These are phyloP conservation scores for Aspergillus japonicus DNA, from an alignment of 2,329 filamentous ascomycete genomes.

Conservation along the genomic window DNA sequence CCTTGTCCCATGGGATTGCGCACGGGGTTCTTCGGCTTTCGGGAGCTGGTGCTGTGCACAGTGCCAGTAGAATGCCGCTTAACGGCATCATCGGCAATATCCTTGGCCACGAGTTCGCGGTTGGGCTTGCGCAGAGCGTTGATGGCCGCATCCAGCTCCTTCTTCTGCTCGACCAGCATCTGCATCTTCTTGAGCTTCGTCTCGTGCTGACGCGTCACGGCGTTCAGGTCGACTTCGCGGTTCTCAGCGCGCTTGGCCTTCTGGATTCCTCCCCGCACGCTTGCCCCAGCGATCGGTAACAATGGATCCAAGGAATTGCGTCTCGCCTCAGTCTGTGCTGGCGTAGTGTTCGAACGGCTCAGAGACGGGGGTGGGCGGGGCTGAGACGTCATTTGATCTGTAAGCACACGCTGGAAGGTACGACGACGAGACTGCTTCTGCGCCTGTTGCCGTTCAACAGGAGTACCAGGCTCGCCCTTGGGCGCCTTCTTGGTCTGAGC, in stretches of 20 bases:
- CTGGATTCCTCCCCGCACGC: constrained; percentile 45
- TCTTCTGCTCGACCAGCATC: constrained; percentile 47
- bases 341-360: constrained; percentile 44
- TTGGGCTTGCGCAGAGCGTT: constrained; percentile 49
- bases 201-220: constrained; percentile 46
- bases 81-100: constrained; percentile 45
- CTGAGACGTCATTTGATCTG: constrained; percentile 39
- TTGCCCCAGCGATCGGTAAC: constrained; percentile 35
- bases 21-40: constrained; percentile 43
- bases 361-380: constrained; percentile 38
- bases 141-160: constrained; percentile 50
- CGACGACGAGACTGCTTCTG: constrained; percentile 32
- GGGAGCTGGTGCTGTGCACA: constrained; percentile 30
- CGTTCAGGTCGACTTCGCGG: constrained; percentile 50
- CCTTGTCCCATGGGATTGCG: constrained; percentile 43
- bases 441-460: constrained; percentile 30
- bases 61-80: constrained; percentile 33
- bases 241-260: constrained; percentile 47
- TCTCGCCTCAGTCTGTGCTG: constrained; percentile 39
- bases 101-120: constrained; percentile 45
- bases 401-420: constrained; percentile 47
- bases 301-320: constrained; percentile 44
- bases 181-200: constrained; percentile 48
- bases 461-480: constrained; percentile 32
- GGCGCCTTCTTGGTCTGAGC: constrained; percentile 30